These are phyloP conservation scores for Salix exigua DNA, from an alignment of 345 rosid genomes.

Conservation along the genomic window DNA sequence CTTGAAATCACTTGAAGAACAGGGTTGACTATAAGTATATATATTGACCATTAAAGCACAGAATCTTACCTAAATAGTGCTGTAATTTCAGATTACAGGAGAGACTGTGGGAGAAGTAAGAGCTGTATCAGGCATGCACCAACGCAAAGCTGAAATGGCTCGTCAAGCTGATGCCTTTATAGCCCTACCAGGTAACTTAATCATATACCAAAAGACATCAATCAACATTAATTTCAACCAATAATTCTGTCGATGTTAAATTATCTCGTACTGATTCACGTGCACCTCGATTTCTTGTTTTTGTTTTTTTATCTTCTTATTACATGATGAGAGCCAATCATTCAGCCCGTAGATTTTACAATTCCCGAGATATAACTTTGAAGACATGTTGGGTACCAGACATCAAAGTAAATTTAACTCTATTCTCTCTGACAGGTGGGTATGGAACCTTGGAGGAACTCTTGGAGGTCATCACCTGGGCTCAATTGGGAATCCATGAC, in stretches of 20 bases:
- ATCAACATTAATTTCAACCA: background rate
- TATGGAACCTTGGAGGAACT: slow-evolving; percentile 77
- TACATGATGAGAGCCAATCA: background rate
- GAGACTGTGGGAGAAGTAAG: slow-evolving; percentile 66
- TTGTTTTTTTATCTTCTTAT: background rate
- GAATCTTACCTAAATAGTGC: background rate
- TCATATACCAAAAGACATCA: background rate
- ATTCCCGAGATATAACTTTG: slow-evolving; percentile 6
- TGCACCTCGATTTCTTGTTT: background rate
- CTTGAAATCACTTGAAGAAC: background rate
- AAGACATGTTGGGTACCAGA: background rate
- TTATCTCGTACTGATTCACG: background rate
- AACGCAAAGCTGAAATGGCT: slow-evolving; percentile 79
- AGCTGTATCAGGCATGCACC: slow-evolving; percentile 74
- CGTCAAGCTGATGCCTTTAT: slow-evolving; percentile 78
- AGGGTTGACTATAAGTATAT: background rate
- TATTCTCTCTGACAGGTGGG: slow-evolving; percentile 43
- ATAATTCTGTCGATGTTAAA: background rate
- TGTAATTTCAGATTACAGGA: slow-evolving; percentile 51
- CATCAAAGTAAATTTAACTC: background rate
- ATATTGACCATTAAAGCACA: background rate
- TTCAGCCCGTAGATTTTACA: background rate
- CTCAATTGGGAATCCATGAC: slow-evolving; percentile 71
- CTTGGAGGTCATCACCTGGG: slow-evolving; percentile 77
- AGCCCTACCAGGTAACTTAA: slow-evolving; percentile 54